phyloP scores from a whole-genome alignment of 495 filamentous ascomycete genomes.

The Tetracladium setigerum region DNA sequence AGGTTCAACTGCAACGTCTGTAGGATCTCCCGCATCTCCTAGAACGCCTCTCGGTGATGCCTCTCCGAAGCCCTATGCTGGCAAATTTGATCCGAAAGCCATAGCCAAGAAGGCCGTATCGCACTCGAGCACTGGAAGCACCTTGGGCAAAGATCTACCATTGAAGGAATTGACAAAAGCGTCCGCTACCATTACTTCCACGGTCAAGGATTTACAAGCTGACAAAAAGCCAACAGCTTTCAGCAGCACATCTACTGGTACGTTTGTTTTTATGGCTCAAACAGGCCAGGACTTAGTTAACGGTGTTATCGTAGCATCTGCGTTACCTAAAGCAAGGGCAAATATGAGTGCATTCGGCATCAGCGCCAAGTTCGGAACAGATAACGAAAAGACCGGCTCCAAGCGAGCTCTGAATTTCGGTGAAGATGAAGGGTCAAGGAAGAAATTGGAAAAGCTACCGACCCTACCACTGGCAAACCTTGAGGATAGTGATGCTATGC shows the following conservation, averaged over 20 bases:
- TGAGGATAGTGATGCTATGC: constrained; percentile 49
- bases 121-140: constrained; percentile 31
- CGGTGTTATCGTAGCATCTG: constrained; percentile 34
- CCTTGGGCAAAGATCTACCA: constrained; percentile 56
- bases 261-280: constrained; percentile 9
- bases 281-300: constrained; percentile 21
- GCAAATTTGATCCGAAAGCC: constrained; percentile 85
- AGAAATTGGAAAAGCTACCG: constrained; percentile 82
- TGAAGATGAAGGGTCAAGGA: constrained; percentile 77
- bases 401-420: constrained; percentile 76
- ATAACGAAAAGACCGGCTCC: constrained; percentile 56
- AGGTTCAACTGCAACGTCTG: constrained; percentile 48
- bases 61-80: constrained; percentile 53
- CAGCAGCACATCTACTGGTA: constrained; percentile 40
- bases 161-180: constrained; percentile 49
- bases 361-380: constrained; percentile 50
- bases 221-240: constrained; percentile 42
- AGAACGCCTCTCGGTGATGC: constrained; percentile 44
- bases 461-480: constrained; percentile 57
- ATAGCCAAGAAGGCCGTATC: constrained; percentile 65
- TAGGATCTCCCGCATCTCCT: constrained; percentile 45
- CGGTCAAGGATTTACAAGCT: constrained; percentile 40
- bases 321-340: constrained; percentile 52
- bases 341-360: constrained; percentile 84
- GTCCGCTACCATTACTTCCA: constrained; percentile 35